Evolutionary conservation across 495 filamentous ascomycete species (phyloP).

Genomic region (Trichocladium uniseriatum): DNA sequence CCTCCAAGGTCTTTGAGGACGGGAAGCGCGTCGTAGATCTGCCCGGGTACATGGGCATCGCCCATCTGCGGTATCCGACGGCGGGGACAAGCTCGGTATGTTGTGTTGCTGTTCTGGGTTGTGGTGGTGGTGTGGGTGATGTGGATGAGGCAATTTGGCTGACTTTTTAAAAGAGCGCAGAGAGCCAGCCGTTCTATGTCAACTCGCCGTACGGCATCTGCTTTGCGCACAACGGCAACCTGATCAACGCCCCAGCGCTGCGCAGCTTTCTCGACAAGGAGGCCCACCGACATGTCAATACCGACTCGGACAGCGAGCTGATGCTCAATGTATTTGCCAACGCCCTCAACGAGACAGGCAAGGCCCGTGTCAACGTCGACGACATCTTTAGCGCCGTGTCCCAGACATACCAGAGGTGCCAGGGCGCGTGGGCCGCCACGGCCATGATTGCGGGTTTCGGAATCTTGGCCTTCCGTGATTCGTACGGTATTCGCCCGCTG

Average conservation of each 20-base stretch:
- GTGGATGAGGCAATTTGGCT: background rate
- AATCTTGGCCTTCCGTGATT: constrained; percentile 76
- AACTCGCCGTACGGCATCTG: constrained; percentile 79
- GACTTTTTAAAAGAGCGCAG: constrained; percentile 41
- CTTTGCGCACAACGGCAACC: constrained; percentile 66
- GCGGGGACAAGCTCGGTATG: constrained; percentile 66
- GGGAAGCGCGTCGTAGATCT: constrained; percentile 67
- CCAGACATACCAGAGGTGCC: constrained; percentile 66
- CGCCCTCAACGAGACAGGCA: constrained; percentile 90
- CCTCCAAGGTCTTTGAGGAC: constrained; percentile 72
- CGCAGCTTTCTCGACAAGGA: constrained; percentile 73
- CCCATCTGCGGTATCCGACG: constrained; percentile 84
- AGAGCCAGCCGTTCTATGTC: constrained; percentile 87
- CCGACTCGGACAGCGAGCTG: constrained; percentile 87
- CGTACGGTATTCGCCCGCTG: constrained; percentile 83
- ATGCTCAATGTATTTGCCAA: constrained; percentile 95
- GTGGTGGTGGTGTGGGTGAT: background rate
- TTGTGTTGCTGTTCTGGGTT: background rate
- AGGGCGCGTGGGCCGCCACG: constrained; percentile 67
- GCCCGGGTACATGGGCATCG: constrained; percentile 83
- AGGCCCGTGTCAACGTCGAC: constrained; percentile 84
- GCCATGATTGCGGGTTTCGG: constrained; percentile 94
- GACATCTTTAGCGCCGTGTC: constrained; percentile 75
- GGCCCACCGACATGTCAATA: constrained; percentile 93
- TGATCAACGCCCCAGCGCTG: constrained; percentile 84